Base-by-base conservation (phyloP, 805 yeast genomes). In the Hanseniaspora meyeri region DNA sequence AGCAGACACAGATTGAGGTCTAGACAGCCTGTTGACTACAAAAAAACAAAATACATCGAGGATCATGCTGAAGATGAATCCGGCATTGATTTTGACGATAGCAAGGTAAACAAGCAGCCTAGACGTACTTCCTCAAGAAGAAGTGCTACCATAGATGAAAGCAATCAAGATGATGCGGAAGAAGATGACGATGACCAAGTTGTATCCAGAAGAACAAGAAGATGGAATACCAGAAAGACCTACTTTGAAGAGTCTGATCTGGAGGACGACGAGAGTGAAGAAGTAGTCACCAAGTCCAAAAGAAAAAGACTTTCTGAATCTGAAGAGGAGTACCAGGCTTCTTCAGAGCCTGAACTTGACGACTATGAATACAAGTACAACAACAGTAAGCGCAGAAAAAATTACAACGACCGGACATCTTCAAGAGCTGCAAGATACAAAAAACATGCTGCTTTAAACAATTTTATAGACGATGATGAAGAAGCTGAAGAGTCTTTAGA, bases 1-100 rank as follows among this genome's bases (percentile, higher is more conserved):
- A 54, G 46, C 20, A 57, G 47, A 7, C 51, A 32, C 58, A 72
- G 79, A 14, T 77, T 79, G 17, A 70, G 82, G 57, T 71, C 73
- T 11, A 79, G 80, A 11, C 81, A 75, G 61, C 66, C 67, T 4
- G 58, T 62, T 16, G 66, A 64, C 31, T 53, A 53, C 24, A 56
- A 19, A 42, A 60, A 39, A 42, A 59, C 36, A 47, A 61, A 34
- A 31, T 34, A 39, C 52, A 59, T 55, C n/a, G 58, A 29, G 19
- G 60, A 51, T 14, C 55, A 57, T 36, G 53, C 51, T 19, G 62
- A 58, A 19, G 59, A 57, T 3, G 57, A 57, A 10, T 47, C 39
- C 16, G 32, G 32, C 20, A 37, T 39, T 10, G 17, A 24, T n/a
- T 43, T 24, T 27, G 48, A 56, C 32, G 55, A 51, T 14, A 48